Evolutionary conservation across 1,284 basidiomycete genomes (phyloP), one percentile per base, ranked within the genome.

Genomic region (Melampsora americana): DNA sequence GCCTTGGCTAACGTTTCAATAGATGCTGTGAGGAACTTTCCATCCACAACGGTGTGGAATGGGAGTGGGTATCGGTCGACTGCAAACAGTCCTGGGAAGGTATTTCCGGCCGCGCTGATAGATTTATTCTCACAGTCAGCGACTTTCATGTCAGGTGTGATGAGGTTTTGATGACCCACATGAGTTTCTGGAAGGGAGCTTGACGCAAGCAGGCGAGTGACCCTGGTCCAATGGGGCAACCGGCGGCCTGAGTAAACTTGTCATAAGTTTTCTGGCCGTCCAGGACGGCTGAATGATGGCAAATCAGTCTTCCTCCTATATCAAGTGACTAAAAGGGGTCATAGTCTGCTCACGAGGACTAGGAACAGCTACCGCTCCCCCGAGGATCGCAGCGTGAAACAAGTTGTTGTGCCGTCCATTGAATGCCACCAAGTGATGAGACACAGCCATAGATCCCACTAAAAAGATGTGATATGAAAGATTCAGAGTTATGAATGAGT

Each of bases 341-440:
- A 56, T 6, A 28, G 12, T 28, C n/a, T 23, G n/a, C 53, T 56
- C 53, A 56, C 20, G 4, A 7, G 53, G 53, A n/a, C 53, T 28
- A 56, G 53, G 26, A 56, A 56, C 11, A 56, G 26, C 26, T 5
- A 56, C 53, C 4, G 53, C 53, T 56, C 39, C 39, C 11, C 39
- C 39, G 39, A 42, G 39, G 11, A 42, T 42, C 12, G 39, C 39
- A 42, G 39, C 39, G 6, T 56, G 53, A n/a, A 56, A 56, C 20
- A 23, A 23, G 20, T 56, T n/a, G 4, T 56, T 56, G 26, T 56
- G 26, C n/a, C 7, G 20, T n/a, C 53, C 53, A 14, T 56, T 28
- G 53, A 23, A 56, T 56, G 53, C 53, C n/a, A 28, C 53, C 6
- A 56, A 7, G 53, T 56, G 53, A 56, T 56, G 53, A 56, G 53